Conservation (phyloP, 2,329 filamentous ascomycete species). For the Curvularia verruculosa region DNA sequence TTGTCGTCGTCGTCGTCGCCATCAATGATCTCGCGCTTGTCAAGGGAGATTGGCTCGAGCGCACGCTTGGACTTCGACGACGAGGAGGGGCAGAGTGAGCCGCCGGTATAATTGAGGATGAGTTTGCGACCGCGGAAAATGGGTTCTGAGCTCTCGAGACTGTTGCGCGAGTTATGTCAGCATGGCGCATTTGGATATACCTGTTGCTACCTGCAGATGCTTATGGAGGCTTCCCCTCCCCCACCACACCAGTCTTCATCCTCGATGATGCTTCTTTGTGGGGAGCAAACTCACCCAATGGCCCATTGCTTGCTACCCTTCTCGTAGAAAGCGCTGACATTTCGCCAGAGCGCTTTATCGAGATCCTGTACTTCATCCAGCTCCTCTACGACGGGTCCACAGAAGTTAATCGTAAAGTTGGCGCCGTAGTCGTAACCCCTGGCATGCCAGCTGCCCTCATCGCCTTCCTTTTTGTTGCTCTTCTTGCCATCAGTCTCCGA, state of each 20-base stretch:
- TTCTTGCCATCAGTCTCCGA: slow-evolving; percentile 41
- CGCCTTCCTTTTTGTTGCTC: slow-evolving; percentile 58
- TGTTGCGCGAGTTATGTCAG: slow-evolving; percentile 41
- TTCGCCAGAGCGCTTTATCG: slow-evolving; percentile 66
- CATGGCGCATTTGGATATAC: background rate
- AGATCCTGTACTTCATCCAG: slow-evolving; percentile 69
- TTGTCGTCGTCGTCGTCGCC: slow-evolving; percentile 46
- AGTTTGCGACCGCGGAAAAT: slow-evolving; percentile 70
- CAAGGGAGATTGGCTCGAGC: slow-evolving; percentile 31
- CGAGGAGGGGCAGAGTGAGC: slow-evolving; percentile 53
- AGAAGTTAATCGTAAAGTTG: slow-evolving; percentile 86
- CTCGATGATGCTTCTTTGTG: background rate
- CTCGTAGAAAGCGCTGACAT: slow-evolving; percentile 80
- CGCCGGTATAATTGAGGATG: slow-evolving; percentile 59
- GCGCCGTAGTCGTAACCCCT: slow-evolving; percentile 77
- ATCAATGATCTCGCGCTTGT: slow-evolving; percentile 50
- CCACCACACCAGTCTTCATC: background rate
- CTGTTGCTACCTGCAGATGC: slow-evolving; percentile 3
- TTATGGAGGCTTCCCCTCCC: background rate
- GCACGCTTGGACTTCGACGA: slow-evolving; percentile 32
- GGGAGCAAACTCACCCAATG: slow-evolving; percentile 66
- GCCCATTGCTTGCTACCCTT: slow-evolving; percentile 70
- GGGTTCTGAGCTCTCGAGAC: slow-evolving; percentile 60
- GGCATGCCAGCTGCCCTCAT: slow-evolving; percentile 66
- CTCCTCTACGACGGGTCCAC: slow-evolving; percentile 73